phyloP scores from a whole-genome alignment of 139 green algal genomes.

The Haematococcus lacustris region DNA sequence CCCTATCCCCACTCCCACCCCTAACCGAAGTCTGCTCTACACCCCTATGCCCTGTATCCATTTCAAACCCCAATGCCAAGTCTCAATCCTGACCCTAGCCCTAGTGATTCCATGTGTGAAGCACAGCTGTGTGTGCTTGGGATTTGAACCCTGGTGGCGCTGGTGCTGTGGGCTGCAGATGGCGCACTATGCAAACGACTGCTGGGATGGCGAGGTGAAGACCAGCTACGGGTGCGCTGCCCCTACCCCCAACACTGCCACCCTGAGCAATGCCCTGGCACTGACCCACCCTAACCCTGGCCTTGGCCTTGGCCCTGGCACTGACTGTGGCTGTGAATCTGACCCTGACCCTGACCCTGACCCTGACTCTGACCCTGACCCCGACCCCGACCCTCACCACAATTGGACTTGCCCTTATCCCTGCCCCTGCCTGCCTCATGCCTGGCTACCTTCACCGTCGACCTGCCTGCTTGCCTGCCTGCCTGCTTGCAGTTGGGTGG shows the following conservation, averaged over 20 bases:
- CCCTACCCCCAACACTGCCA: neutral
- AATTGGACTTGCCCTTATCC: neutral
- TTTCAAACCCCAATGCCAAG: neutral
- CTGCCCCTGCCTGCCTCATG: neutral
- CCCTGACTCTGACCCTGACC: too few species aligned
- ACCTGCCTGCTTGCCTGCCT: neutral
- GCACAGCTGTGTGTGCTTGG: neutral
- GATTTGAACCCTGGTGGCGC: neutral
- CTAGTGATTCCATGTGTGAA: too few species aligned
- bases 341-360: too few species aligned
- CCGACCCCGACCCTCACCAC: neutral
- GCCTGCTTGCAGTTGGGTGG: conserved; percentile 97
- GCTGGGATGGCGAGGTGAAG: conserved; percentile 93
- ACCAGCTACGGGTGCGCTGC: conserved; percentile 86
- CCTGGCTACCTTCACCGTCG: neutral
- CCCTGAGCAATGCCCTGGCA: neutral
- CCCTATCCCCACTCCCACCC: neutral
- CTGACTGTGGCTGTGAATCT: too few species aligned
- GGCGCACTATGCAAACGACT: conserved; percentile 67
- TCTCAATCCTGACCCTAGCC: neutral
- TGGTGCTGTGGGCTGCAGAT: too few species aligned
- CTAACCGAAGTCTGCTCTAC: neutral
- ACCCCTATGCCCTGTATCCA: neutral
- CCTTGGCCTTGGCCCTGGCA: too few species aligned
- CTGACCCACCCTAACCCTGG: neutral